These are phyloP conservation scores for Cryptosporidium baileyi DNA, from an alignment of 169 alveolate species.

Conservation along the genomic window DNA sequence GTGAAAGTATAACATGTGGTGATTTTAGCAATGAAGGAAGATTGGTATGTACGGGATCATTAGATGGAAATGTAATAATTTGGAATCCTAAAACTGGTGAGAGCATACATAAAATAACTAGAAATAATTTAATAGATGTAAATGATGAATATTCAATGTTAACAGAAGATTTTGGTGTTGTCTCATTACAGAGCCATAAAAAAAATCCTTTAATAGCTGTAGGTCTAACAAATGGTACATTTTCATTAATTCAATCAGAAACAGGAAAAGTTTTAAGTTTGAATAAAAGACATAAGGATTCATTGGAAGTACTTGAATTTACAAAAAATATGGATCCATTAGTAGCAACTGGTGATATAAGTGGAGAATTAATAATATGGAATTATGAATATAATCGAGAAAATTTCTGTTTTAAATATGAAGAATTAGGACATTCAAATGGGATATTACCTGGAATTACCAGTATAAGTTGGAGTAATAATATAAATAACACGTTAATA, in stretches of 20 bases:
- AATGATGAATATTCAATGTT: not conserved
- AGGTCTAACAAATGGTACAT: slow-evolving; percentile 11
- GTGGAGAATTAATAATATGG: slow-evolving; percentile 52
- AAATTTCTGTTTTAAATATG: slow-evolving; percentile 2
- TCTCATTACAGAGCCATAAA: slow-evolving; percentile 22
- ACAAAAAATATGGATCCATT: not conserved
- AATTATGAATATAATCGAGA: slow-evolving; percentile 25
- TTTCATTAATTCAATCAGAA: slow-evolving; percentile 63
- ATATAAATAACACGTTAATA: slow-evolving; percentile 2
- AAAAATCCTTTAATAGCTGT: slow-evolving; percentile 36
- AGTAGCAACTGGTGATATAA: slow-evolving; percentile 58
- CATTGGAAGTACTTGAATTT: slow-evolving; percentile 32
- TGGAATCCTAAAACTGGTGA: slow-evolving; percentile 71
- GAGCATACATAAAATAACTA: slow-evolving; percentile 29
- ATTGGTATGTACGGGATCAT: slow-evolving; percentile 65
- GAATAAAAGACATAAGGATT: slow-evolving; percentile 11
- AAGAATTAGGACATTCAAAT: slow-evolving; percentile 44
- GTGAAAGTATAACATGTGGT: slow-evolving; percentile 70
- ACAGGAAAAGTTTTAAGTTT: slow-evolving; percentile 67
- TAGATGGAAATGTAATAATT: slow-evolving; percentile 69
- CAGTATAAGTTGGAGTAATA: slow-evolving; percentile 26
- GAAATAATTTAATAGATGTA: not conserved
- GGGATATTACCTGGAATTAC: slow-evolving; percentile 53
- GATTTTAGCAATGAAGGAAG: slow-evolving; percentile 70
- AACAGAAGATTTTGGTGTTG: slow-evolving; percentile 24